Percentiles rank a stretch among this genome's conserved stretches.
Conservation (phyloP, 176 grass and related monocot genomes). For the Elymus sibiricus region DNA sequence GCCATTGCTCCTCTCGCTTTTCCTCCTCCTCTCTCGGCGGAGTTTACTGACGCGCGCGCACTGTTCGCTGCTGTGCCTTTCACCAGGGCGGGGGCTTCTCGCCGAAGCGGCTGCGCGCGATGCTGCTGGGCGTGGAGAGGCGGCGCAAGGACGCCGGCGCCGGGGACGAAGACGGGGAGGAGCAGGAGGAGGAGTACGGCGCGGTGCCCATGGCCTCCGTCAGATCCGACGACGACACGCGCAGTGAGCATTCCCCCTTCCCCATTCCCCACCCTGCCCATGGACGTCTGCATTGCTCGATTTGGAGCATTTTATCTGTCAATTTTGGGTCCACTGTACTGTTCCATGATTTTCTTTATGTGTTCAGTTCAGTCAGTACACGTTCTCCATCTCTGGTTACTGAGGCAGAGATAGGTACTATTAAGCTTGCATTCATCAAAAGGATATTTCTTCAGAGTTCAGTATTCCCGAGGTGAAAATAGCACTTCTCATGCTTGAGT, state of each 20-base stretch:
- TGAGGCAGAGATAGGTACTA: neutral
- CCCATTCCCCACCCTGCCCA: neutral
- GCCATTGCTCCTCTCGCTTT: neutral
- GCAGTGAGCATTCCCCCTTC: slow-evolving; percentile 10
- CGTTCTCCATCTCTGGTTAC: neutral
- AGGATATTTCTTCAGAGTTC: neutral
- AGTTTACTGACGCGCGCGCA: neutral
- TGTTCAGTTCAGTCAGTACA: neutral
- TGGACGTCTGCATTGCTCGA: slow-evolving; percentile 12
- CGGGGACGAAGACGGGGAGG: slow-evolving; percentile 19
- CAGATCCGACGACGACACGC: slow-evolving; percentile 63
- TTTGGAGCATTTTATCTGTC: neutral
- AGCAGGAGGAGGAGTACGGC: slow-evolving; percentile 45
- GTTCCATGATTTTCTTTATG: neutral
- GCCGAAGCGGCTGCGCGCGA: slow-evolving; percentile 86
- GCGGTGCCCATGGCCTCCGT: slow-evolving; percentile 49
- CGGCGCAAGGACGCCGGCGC: slow-evolving; percentile 54
- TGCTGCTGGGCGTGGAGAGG: slow-evolving; percentile 88
- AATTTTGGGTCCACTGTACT: neutral
- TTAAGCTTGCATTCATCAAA: neutral
- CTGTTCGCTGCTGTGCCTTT: neutral
- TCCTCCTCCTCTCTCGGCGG: neutral
- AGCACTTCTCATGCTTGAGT: neutral
- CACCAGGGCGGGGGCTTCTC: slow-evolving; percentile 85
- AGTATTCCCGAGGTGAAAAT: neutral